Evolutionary conservation across 805 yeast genomes (phyloP).

Genomic region (Pichia insulana): DNA sequence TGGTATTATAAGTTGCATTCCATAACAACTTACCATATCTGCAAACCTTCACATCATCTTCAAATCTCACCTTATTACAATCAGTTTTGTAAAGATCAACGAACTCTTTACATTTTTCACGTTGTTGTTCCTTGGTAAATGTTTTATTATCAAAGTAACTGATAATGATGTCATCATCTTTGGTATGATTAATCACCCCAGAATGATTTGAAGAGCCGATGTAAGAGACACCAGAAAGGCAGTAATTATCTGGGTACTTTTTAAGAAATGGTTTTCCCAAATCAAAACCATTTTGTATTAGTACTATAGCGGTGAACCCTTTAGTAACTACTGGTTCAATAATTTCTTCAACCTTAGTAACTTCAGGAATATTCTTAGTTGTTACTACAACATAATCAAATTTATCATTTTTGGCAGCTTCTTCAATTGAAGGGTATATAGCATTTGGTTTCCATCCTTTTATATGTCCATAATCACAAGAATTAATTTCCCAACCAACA

Average conservation of each 20-base stretch:
- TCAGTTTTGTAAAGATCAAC: conserved; percentile 38
- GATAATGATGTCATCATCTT: conserved; percentile 39
- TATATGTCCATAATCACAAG: conserved; percentile 52
- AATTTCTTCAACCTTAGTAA: conserved; percentile 41
- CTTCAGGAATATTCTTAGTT: conserved; percentile 56
- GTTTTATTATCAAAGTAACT: conserved; percentile 42
- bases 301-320: conserved; percentile 38
- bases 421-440: conserved; percentile 27
- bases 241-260: conserved; percentile 41
- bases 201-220: conserved; percentile 31
- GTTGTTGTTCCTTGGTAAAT: conserved; percentile 25
- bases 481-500: conserved; percentile 47
- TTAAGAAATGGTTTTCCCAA: conserved; percentile 46
- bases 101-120: conserved; percentile 34
- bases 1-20: conserved; percentile 59
- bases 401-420: conserved; percentile 30
- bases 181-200: conserved; percentile 37
- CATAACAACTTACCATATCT: conserved; percentile 65
- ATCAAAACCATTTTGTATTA: conserved; percentile 62
- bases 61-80: conserved; percentile 32
- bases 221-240: conserved; percentile 56
- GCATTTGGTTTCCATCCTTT: conserved; percentile 46
- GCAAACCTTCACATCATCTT: conserved; percentile 38
- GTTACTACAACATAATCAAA: conserved; percentile 52
- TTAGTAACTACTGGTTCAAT: conserved; percentile 41